phyloP scores from a whole-genome alignment of 495 filamentous ascomycete species.

The Neurospora africana region DNA sequence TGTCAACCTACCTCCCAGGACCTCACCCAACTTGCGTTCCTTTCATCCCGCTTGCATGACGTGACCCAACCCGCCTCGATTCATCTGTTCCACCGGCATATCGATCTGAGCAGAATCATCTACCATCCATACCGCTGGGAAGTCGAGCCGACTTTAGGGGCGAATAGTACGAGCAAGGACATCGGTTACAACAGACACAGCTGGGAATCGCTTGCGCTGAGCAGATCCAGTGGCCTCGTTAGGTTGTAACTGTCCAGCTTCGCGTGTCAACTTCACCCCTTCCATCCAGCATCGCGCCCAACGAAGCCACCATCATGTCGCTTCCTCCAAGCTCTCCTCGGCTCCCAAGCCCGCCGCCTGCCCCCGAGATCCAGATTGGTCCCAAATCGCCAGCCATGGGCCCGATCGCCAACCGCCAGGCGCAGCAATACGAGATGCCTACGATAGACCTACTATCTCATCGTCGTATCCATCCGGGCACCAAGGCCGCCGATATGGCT shows the following conservation, averaged over 20 bases:
- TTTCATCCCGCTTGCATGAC: neutral
- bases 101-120: neutral
- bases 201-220: neutral
- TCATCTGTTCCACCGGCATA: neutral
- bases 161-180: neutral
- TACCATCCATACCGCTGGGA: neutral
- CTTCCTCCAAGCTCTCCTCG: conserved; percentile 70
- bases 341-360: conserved; percentile 78
- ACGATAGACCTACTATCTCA: conserved; percentile 46
- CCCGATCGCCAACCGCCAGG: conserved; percentile 40
- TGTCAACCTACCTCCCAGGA: neutral
- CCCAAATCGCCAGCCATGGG: conserved; percentile 67
- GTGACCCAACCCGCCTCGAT: neutral
- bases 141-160: neutral
- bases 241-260: neutral
- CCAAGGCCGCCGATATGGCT: conserved; percentile 80
- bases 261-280: neutral
- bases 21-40: neutral
- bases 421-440: conserved; percentile 48
- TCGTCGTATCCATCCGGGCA: conserved; percentile 84
- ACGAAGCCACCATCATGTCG: conserved; percentile 33
- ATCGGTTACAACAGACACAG: neutral
- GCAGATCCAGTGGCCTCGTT: neutral
- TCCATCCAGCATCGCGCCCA: neutral
- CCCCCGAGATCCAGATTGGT: conserved; percentile 81